Evolutionary conservation across 352 stramenopile genomes (phyloP).

Genomic region (Thalassiosira mediterranea): DNA sequence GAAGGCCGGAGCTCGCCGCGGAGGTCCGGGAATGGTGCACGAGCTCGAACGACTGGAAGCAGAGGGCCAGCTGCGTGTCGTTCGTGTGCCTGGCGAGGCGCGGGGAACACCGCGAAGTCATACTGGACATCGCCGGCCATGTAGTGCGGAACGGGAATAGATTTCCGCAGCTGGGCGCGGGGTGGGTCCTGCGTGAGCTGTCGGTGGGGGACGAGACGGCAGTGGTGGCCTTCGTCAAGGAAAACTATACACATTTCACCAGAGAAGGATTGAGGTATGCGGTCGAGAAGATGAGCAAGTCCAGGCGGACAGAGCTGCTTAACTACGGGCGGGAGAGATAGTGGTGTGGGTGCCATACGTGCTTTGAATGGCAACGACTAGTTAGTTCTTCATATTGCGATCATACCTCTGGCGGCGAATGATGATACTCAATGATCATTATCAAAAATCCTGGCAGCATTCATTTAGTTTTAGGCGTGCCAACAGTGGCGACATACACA

Average conservation of each 20-base stretch:
- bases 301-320: slow-evolving; percentile 10
- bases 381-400: no score
- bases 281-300: slow-evolving; percentile 20
- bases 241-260: slow-evolving; percentile 14
- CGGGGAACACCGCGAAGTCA: slow-evolving; percentile 5
- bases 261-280: slow-evolving; percentile 21
- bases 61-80: slow-evolving; percentile 25
- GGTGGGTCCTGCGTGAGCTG: slow-evolving; percentile 20
- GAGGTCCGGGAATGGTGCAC: slow-evolving; percentile 7
- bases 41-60: slow-evolving; percentile 25
- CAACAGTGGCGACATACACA: no score
- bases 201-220: slow-evolving; percentile 3
- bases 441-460: no score
- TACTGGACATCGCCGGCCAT: slow-evolving; percentile 15
- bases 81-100: slow-evolving; percentile 13
- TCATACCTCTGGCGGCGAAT: no score
- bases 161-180: slow-evolving; percentile 22
- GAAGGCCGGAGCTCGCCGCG: slow-evolving; percentile 9
- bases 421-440: no score
- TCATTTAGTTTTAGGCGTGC: no score
- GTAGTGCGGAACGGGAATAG: slow-evolving; percentile 14
- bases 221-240: slow-evolving; percentile 20
- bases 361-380: no score
- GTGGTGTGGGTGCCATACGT: no score
- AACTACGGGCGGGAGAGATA: background rate